Evolutionary conservation across 768 basidiomycete species (phyloP).

Genomic region (Tephrocybe rancida): DNA sequence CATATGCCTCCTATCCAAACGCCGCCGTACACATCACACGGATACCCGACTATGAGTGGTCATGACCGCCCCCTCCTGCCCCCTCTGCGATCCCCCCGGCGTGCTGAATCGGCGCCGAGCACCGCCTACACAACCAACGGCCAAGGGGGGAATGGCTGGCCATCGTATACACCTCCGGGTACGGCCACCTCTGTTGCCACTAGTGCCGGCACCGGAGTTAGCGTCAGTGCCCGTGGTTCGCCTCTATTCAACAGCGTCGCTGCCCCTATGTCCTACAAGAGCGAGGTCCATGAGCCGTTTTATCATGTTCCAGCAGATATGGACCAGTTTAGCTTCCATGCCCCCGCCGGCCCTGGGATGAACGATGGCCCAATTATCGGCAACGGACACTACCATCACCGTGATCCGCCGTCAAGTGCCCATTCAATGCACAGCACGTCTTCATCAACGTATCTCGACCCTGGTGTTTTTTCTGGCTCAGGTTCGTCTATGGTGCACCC

Average conservation of each 20-base stretch:
- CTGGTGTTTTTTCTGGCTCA: constrained; percentile 24
- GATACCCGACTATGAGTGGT: constrained; percentile 17
- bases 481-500: constrained; percentile 32
- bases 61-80: constrained; percentile 49
- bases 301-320: constrained; percentile 44
- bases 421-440: constrained; percentile 23
- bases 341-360: constrained; percentile 32
- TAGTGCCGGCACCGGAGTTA: constrained; percentile 43
- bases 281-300: constrained; percentile 39
- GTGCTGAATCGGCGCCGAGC: constrained; percentile 53
- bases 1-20: constrained; percentile 15
- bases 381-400: constrained; percentile 31
- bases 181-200: constrained; percentile 54
- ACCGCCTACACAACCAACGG: constrained; percentile 53
- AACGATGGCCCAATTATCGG: constrained; percentile 30
- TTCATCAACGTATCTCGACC: constrained; percentile 20
- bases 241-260: constrained; percentile 42
- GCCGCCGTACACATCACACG: constrained; percentile 22
- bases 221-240: constrained; percentile 42
- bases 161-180: constrained; percentile 63
- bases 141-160: constrained; percentile 53
- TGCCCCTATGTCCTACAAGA: constrained; percentile 32
- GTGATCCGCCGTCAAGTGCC: constrained; percentile 23
- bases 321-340: constrained; percentile 54
- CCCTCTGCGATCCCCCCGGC: constrained; percentile 43